Percentiles rank a stretch among this genome's conserved stretches.
phyloP scores from a whole-genome alignment of 2,329 filamentous ascomycete genomes.

The Fusarium musae region DNA sequence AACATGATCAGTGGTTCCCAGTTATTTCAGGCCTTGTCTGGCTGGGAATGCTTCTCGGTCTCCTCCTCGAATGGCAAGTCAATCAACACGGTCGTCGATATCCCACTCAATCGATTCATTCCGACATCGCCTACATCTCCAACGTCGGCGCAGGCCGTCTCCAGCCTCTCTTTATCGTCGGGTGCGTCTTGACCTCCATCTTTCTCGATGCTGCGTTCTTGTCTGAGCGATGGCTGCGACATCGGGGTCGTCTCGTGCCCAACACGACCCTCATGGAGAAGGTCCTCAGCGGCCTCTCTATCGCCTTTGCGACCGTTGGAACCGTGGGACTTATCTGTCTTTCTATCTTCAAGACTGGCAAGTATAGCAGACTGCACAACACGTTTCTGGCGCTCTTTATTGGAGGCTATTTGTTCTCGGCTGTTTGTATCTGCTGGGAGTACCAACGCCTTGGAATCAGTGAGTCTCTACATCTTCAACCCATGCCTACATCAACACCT shows the following conservation, averaged over 20 bases:
- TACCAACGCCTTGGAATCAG: conserved; percentile 86
- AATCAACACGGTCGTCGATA: conserved; percentile 66
- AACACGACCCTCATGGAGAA: conserved; percentile 73
- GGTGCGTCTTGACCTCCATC: conserved; percentile 76
- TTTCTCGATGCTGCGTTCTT: conserved; percentile 85
- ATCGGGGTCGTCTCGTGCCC: conserved; percentile 79
- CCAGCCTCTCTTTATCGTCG: conserved; percentile 82
- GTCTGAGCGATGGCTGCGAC: conserved; percentile 85
- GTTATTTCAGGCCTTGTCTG: conserved; percentile 73
- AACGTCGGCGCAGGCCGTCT: conserved; percentile 71
- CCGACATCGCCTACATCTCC: conserved; percentile 78
- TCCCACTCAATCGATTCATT: conserved; percentile 65
- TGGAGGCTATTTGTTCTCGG: conserved; percentile 83
- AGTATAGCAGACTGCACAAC: conserved; percentile 75
- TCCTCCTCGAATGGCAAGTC: conserved; percentile 77
- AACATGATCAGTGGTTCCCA: conserved; percentile 64
- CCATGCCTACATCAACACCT: neutral
- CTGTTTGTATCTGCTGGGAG: conserved; percentile 89
- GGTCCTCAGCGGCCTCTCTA: conserved; percentile 68
- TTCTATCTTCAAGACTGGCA: conserved; percentile 84
- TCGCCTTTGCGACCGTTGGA: conserved; percentile 77
- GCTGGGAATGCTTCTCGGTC: conserved; percentile 74
- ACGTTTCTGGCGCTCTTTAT: conserved; percentile 87
- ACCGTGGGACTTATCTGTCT: conserved; percentile 84
- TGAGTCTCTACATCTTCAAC: conserved; percentile 48